Evolutionary conservation across 352 stramenopile species (phyloP), one percentile per base, ranked within the genome.

Genomic region (Thraustochytrium striatum): DNA sequence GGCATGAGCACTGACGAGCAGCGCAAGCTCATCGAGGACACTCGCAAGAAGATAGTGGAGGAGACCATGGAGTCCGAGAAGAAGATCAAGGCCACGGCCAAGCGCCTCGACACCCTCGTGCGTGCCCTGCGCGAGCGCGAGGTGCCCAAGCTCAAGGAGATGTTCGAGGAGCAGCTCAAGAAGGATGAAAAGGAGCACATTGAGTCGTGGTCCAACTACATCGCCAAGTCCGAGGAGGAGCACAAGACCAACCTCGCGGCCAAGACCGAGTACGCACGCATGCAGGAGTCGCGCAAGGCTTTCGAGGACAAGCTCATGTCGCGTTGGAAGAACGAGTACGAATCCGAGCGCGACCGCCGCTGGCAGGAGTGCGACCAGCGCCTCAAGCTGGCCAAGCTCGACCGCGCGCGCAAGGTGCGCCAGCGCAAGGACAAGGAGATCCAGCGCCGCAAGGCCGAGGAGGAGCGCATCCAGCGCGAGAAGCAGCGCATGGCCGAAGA

Each of bases 81-180:
- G 53, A 97, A 97, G 85, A 84, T 97, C 7, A 89, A 88, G 35
- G 93, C 97, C 79, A 90, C 89, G 61, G 93, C 92, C 1, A 94
- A 95, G 72, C 88, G 91, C 30, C 86, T 99, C 7, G 94, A 99
- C 86, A 98, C 98, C 85, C 91, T 97, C 72, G 92, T 96, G 32
- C 91, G 94, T 81, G 94, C 95, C 19, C 93, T 96, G n/a, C 91
- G 94, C 68, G 95, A 98, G 72, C 94, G 97, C 78, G 94, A 98
- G 81, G 86, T 96, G 75, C 91, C 91, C 35, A 89, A 96, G 68
- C 87, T 97, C 82, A 90, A 88, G 81, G 81, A 83, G 41, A 79
- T 83, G 25, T 88, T 88, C 81, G 86, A 96, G 80, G 85, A 91
- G 65, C 88, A 92, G 52, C 82, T 88, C 16, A 86, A 91, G 55